Percentiles rank a stretch among this genome's conserved stretches.
These are phyloP conservation scores for Trypanosoma cruzi DNA, from an alignment of 208 protist species.

Conservation along the genomic window DNA sequence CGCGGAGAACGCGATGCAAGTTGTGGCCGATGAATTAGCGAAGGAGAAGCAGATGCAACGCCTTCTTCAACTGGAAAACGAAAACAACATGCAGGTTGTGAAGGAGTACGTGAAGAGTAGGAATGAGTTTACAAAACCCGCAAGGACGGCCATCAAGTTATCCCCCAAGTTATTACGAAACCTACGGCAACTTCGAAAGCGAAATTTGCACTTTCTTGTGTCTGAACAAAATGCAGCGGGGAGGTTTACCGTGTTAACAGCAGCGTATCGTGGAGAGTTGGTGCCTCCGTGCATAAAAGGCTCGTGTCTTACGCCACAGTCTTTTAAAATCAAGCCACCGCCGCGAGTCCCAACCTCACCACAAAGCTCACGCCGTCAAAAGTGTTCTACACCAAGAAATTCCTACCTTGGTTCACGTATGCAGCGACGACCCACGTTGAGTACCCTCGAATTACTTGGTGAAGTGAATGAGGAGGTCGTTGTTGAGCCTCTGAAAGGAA, in stretches of 20 bases:
- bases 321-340: constrained; percentile 47
- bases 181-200: constrained; percentile 43
- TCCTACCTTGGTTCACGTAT: constrained; percentile 53
- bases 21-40: constrained; percentile 88
- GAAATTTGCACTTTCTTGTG: constrained; percentile 41
- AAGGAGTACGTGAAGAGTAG: constrained; percentile 20
- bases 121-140: constrained; percentile 13
- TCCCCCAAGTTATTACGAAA: constrained; percentile 54
- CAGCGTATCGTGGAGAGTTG: constrained; percentile 65
- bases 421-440: constrained; percentile 60
- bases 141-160: constrained; percentile 26
- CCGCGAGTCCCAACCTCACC: constrained; percentile 18
- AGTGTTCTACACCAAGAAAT: constrained; percentile 40
- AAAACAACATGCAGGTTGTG: constrained; percentile 15
- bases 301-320: constrained; percentile 48
- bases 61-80: constrained; percentile 76
- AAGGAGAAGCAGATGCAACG: constrained; percentile 93
- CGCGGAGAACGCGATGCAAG: constrained; percentile 88
- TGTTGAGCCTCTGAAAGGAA: constrained; percentile 57
- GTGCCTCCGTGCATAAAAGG: constrained; percentile 62
- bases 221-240: constrained; percentile 20
- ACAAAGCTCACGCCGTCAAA: constrained; percentile 23
- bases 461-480: constrained; percentile 5
- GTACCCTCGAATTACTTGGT: constrained; percentile 46
- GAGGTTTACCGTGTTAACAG: constrained; percentile 72